Evolutionary conservation across 805 yeast genomes (phyloP), one percentile per base, ranked within the genome.

Genomic region (Candida railenensis): DNA sequence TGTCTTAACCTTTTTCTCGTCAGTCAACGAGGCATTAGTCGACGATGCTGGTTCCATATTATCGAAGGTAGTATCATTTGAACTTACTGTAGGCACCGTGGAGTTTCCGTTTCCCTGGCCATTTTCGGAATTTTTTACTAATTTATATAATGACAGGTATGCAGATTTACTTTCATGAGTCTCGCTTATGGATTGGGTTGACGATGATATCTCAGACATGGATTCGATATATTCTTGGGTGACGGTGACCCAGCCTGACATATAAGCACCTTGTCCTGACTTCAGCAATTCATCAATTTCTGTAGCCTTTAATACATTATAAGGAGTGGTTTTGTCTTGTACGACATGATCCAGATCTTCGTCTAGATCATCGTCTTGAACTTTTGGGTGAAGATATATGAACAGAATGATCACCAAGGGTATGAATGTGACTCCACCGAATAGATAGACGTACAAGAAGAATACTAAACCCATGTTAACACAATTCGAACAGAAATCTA

Each of bases 391-490:
- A 33, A 72, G 53, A 52, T 63, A 77, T 16, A 78, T 48, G 30
- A 76, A 59, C 1, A 59, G 55, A 2, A 74, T 25, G 0, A 82
- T 33, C 1, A 80, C 47, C 33, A 84, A 49, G 1, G 96, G 96
- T 19, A 89, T 63, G 51, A 91, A 80, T 0, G 97, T 89, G 5
- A 89, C 42, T 0, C 97, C 97, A 4, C 97, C 97, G 2, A 87
- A 38, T 1, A 89, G 43, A 59, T 89, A 89, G 0, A 76, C 69
- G 16, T 70, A 53, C 0, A 83, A 34, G 37, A 73, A 65, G n/a
- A 46, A 50, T n/a, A 51, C 36, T 4, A 51, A 34, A 12, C 48
- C 47, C 56, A 53, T 49, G 7, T 12, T 16, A 8, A 5, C n/a
- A 16, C 28, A 37, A 21, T n/a, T 18, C 4, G n/a, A 25, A 7